phyloP scores from a whole-genome alignment of 345 rosid species.

The Hibiscus trionum region DNA sequence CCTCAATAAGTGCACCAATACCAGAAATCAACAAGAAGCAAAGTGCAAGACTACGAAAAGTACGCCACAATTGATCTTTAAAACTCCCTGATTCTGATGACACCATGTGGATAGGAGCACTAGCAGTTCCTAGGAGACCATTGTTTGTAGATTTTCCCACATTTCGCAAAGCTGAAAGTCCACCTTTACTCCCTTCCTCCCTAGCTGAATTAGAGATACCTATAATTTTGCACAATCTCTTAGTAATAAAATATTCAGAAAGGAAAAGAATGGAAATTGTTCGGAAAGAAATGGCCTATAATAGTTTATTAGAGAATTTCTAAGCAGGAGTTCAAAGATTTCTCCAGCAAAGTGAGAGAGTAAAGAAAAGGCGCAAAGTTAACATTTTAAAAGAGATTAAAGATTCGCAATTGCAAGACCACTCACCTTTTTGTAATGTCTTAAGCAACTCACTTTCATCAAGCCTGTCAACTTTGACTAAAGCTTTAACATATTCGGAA shows the following conservation, averaged over 20 bases:
- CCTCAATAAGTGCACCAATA: constrained; percentile 40
- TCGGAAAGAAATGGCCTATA: not conserved
- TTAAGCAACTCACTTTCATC: constrained; percentile 74
- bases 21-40: not conserved
- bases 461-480: constrained; percentile 81
- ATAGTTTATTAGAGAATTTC: not conserved
- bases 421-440: constrained; percentile 25
- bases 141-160: constrained; percentile 59
- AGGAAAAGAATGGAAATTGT: not conserved
- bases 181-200: constrained; percentile 44
- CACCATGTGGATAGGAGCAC: constrained; percentile 83
- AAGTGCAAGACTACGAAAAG: constrained; percentile 19
- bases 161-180: constrained; percentile 31
- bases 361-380: not conserved
- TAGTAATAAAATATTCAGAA: not conserved
- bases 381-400: not conserved
- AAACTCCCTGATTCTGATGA: constrained; percentile 71
- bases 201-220: constrained; percentile 46
- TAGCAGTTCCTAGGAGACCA: constrained; percentile 71
- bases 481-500: constrained; percentile 27
- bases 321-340: not conserved
- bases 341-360: not conserved
- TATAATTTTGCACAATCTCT: constrained; percentile 2
- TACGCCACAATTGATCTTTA: constrained; percentile 93
- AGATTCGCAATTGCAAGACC: not conserved